Conservation (phyloP, 2,329 filamentous ascomycete genomes). For the Byssothecium circinans region DNA sequence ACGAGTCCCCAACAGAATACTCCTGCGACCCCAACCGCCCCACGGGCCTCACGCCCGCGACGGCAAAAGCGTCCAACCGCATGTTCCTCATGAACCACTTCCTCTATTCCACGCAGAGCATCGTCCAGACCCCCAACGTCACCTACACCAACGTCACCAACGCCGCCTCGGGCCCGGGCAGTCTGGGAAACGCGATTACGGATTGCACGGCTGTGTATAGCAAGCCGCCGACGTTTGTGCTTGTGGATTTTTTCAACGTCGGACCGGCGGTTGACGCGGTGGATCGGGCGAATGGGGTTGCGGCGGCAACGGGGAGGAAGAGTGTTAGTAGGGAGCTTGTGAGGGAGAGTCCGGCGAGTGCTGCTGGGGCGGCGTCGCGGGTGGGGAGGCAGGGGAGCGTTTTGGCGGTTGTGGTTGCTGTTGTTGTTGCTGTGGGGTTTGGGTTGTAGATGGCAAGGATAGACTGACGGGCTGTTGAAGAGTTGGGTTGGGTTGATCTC, state of each 20-base stretch:
- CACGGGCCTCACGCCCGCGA: conserved; percentile 48
- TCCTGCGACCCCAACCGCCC: conserved; percentile 73
- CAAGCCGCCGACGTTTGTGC: conserved; percentile 68
- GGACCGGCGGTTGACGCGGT: conserved; percentile 70
- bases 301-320: conserved; percentile 27
- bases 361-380: no score
- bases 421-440: conserved; percentile 33
- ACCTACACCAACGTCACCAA: conserved; percentile 66
- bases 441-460: no score
- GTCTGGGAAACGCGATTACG: conserved; percentile 42
- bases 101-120: conserved; percentile 60
- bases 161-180: conserved; percentile 60
- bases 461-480: no score
- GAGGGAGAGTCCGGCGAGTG: conserved; percentile 15
- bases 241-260: conserved; percentile 79
- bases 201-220: conserved; percentile 61
- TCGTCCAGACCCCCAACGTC: conserved; percentile 46
- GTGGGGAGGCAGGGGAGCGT: conserved; percentile 22
- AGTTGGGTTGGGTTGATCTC: no score
- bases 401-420: conserved; percentile 34
- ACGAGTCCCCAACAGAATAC: conserved; percentile 65
- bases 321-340: conserved; percentile 22
- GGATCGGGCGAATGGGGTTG: conserved; percentile 69
- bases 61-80: conserved; percentile 59
- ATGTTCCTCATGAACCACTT: conserved; percentile 83